phyloP scores from a whole-genome alignment of 2,329 filamentous ascomycete species.

The Aspergillus pseudonomiae region DNA sequence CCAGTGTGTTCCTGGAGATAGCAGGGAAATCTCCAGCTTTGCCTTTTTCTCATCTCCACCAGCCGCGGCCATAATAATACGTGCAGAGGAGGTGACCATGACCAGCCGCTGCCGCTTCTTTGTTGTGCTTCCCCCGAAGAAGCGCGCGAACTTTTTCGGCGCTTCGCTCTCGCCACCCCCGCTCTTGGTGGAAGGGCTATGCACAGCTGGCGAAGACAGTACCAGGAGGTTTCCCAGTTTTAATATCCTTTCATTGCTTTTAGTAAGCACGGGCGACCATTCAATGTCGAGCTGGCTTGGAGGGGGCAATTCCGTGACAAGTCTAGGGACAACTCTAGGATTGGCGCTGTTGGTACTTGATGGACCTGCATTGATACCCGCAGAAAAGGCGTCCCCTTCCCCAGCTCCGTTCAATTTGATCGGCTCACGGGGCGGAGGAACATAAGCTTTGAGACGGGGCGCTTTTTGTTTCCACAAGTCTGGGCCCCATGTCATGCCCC shows the following conservation, averaged over 20 bases:
- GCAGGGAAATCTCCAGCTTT: constrained; percentile 87
- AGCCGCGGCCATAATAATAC: constrained; percentile 85
- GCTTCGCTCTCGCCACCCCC: constrained; percentile 66
- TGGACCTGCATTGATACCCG: constrained; percentile 44
- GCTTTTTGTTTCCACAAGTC: constrained; percentile 87
- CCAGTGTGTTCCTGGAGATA: constrained; percentile 75
- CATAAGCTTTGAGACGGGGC: constrained; percentile 81
- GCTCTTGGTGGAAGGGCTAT: constrained; percentile 71
- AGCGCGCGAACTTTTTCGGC: constrained; percentile 83
- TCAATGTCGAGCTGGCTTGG: constrained; percentile 96
- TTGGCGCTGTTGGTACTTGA: constrained; percentile 46
- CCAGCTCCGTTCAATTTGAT: constrained; percentile 70
- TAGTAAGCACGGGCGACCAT: constrained; percentile 93
- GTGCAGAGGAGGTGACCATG: constrained; percentile 89
- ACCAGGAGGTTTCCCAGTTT: constrained; percentile 92
- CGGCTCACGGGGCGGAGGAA: constrained; percentile 74
- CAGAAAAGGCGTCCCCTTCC: constrained; percentile 44
- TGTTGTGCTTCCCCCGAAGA: constrained; percentile 86
- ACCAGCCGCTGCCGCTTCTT: constrained; percentile 94
- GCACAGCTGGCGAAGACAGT: constrained; percentile 73
- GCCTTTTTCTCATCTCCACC: constrained; percentile 95
- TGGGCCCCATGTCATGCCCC: constrained; percentile 81
- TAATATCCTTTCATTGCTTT: constrained; percentile 88
- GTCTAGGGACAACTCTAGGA: constrained; percentile 68
- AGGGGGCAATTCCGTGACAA: constrained; percentile 95